Evolutionary conservation across 2,329 filamentous ascomycete genomes (phyloP).

Genomic region (Fusarium sambucinum): DNA sequence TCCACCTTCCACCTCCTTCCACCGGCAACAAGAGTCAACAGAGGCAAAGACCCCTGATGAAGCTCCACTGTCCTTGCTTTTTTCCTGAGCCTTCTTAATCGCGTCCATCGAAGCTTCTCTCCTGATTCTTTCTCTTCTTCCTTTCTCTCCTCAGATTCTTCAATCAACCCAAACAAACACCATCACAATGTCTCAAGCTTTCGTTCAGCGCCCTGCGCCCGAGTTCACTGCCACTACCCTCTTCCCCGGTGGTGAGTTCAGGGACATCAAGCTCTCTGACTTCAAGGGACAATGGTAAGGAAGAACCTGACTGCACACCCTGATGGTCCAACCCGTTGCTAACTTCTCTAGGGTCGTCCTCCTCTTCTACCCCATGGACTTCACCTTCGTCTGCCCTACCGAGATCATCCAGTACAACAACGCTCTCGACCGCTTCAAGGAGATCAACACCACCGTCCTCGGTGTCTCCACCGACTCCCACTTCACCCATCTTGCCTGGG

Average conservation of each 20-base stretch:
- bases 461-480: conserved; percentile 73
- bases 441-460: conserved; percentile 69
- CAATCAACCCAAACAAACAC: conserved; percentile 1
- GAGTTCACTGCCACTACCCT: conserved; percentile 63
- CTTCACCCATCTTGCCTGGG: conserved; percentile 69
- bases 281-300: conserved; percentile 61
- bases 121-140: background rate
- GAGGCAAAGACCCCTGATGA: conserved; percentile 22
- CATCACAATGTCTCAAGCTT: conserved; percentile 58
- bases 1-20: conserved; percentile 34
- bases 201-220: conserved; percentile 63
- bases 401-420: conserved; percentile 75
- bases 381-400: conserved; percentile 75
- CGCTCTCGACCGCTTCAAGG: conserved; percentile 69
- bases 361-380: conserved; percentile 75
- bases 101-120: conserved; percentile 1
- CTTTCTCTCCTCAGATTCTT: background rate
- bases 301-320: background rate
- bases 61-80: conserved; percentile 37
- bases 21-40: background rate
- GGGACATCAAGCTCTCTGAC: conserved; percentile 60
- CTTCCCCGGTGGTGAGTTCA: conserved; percentile 62
- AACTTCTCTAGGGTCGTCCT: conserved; percentile 67
- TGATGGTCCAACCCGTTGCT: background rate
- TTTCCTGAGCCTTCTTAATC: conserved; percentile 15